Base-by-base conservation (phyloP, 345 rosid species). In the Hypericum perforatum region DNA sequence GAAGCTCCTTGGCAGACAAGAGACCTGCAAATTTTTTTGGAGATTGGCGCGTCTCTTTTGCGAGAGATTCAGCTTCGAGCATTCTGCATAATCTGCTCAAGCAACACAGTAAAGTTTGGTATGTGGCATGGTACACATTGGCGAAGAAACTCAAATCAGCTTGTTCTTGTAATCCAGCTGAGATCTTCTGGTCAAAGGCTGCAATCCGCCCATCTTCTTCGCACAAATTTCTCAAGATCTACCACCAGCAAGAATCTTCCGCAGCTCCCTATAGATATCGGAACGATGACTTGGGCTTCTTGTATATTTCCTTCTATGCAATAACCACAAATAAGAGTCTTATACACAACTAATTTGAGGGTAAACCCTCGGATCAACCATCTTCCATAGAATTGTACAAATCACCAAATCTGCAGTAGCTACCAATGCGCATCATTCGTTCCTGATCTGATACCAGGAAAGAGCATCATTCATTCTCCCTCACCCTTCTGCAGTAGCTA, bases 201-300 rank as follows among this genome's bases (percentile, higher is more conserved):
- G 49, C 49, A 45, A 45, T n/a, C 8, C 16, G 49, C 14, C 15
- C 15, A 9, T 45, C 49, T 5, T 45, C 49, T 45, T 45, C 49
- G 15, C 49, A 45, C 49, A 45, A 45, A n/a, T 45, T 22, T 45
- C 49, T n/a, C 49, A 45, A 45, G 13, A 15, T 45, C 49, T 22
- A 45, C 49, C 6, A 8, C 49, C 15, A 45, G 15, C 4, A 45
- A n/a, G 16, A 45, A 45, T 22, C 49, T 45, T 5, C 49, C 49
- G 8, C n/a, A 15, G 12, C 15, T 8, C 43, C 11, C 11, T 22
- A 10, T 22, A 1, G 12, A n/a, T 9, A 22, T 22, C 15, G 2
- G 49, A n/a, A 45, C 15, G 16, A 45, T n/a, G 15, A 45, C 49
- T 8, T 22, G 49, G n/a, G 49, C 49, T 22, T 45, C 49, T n/a